Evolutionary conservation across 495 filamentous ascomycete genomes (phyloP).

Genomic region (Penicillium tannophilum): DNA sequence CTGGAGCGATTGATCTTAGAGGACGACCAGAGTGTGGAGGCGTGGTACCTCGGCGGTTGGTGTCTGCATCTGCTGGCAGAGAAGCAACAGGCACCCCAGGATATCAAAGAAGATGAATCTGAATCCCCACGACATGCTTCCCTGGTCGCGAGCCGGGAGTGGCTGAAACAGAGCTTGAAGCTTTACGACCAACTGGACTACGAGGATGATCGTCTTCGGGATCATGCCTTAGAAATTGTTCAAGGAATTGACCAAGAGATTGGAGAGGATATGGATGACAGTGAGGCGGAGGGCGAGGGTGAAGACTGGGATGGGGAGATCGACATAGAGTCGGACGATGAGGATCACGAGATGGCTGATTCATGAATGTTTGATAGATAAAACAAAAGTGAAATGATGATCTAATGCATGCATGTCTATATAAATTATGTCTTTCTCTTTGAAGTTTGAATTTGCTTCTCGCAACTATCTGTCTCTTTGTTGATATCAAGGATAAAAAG

Average conservation of each 20-base stretch:
- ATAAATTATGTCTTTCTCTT: conserved; percentile 3
- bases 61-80: conserved; percentile 76
- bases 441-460: conserved; percentile 3
- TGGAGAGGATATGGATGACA: conserved; percentile 54
- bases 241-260: conserved; percentile 58
- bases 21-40: conserved; percentile 91
- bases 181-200: conserved; percentile 51
- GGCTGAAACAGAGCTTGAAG: conserved; percentile 53
- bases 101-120: conserved; percentile 28
- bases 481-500: conserved; percentile 37
- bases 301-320: conserved; percentile 47
- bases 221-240: conserved; percentile 60
- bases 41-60: conserved; percentile 97
- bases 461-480: conserved; percentile 23
- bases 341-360: conserved; percentile 51
- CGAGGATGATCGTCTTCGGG: conserved; percentile 54
- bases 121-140: conserved; percentile 43
- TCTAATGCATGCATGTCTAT: conserved; percentile 7
- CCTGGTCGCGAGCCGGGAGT: conserved; percentile 51
- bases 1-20: conserved; percentile 80
- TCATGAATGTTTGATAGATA: conserved; percentile 31
- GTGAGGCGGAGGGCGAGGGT: conserved; percentile 49
- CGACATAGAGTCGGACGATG: conserved; percentile 47
- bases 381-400: conserved; percentile 18
- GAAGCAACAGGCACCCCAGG: conserved; percentile 56